phyloP scores from a whole-genome alignment of 208 protist species.

The Vickermania spadyakhi region DNA sequence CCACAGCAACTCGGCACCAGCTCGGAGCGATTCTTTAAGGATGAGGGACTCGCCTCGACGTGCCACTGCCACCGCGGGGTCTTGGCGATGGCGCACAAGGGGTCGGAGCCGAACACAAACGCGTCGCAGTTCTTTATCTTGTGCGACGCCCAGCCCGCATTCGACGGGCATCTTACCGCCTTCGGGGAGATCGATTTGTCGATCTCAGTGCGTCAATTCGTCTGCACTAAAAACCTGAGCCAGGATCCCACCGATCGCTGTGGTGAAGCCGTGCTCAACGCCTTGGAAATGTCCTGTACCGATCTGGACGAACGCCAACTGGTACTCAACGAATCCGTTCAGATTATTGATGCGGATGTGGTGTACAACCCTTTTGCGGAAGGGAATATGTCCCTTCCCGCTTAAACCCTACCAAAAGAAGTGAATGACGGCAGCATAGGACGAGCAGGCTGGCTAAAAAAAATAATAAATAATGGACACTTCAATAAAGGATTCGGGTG shows the following conservation, averaged over 20 bases:
- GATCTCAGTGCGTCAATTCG: neutral
- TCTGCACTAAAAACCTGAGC: neutral
- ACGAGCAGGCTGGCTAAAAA: too few relatives aligned
- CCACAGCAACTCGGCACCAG: neutral
- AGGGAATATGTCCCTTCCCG: conserved; percentile 20
- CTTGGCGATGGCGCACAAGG: conserved; percentile 94
- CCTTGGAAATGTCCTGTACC: conserved; percentile 27
- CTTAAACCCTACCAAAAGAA: neutral
- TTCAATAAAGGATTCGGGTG: too few relatives aligned
- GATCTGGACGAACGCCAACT: conserved; percentile 47
- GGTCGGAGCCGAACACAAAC: conserved; percentile 79
- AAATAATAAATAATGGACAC: too few relatives aligned
- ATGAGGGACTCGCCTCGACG: conserved; percentile 90
- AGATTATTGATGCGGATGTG: conserved; percentile 41
- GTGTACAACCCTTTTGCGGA: conserved; percentile 85
- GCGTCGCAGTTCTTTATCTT: conserved; percentile 89
- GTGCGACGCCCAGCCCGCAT: conserved; percentile 30
- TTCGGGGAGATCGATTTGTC: conserved; percentile 87
- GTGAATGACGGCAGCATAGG: too few relatives aligned
- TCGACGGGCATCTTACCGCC: conserved; percentile 91
- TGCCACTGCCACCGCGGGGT: conserved; percentile 76
- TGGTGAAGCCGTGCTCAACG: conserved; percentile 38
- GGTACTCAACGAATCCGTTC: conserved; percentile 21
- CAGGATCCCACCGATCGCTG: conserved; percentile 13
- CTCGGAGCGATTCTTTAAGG: conserved; percentile 47